phyloP scores from a whole-genome alignment of 2,329 filamentous ascomycete species.

The Ophiostoma tasmaniense region DNA sequence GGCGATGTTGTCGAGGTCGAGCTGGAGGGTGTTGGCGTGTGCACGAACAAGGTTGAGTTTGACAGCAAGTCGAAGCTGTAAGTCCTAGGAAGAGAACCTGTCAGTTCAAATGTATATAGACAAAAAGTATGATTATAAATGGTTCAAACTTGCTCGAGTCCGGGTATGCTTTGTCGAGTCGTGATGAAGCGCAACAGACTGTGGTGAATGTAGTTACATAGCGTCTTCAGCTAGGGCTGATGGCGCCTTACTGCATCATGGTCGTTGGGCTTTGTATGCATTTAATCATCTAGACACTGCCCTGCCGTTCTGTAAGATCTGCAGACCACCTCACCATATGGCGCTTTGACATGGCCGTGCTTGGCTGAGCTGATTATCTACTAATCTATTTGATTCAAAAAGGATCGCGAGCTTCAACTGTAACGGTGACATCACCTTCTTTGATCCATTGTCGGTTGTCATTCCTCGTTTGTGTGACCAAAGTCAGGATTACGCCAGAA shows the following conservation, averaged over 20 bases:
- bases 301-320: neutral
- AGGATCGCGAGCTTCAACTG: neutral
- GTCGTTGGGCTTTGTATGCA: no score
- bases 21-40: slow-evolving; percentile 57
- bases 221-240: no score
- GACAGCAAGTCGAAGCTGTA: slow-evolving; percentile 25
- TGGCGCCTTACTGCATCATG: no score
- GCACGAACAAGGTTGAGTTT: slow-evolving; percentile 44
- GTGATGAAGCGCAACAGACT: no score
- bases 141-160: no score
- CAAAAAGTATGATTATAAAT: neutral
- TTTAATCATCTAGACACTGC: no score
- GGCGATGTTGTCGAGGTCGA: slow-evolving; percentile 62
- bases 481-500: neutral
- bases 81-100: no score
- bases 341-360: neutral
- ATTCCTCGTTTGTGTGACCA: neutral
- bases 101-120: neutral
- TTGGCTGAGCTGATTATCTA: neutral
- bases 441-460: neutral
- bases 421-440: neutral
- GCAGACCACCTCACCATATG: neutral
- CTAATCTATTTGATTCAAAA: neutral
- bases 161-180: no score
- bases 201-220: no score